Base-by-base conservation (phyloP, 192 early-diverging fungal species). In the Coemansia sp. region DNA sequence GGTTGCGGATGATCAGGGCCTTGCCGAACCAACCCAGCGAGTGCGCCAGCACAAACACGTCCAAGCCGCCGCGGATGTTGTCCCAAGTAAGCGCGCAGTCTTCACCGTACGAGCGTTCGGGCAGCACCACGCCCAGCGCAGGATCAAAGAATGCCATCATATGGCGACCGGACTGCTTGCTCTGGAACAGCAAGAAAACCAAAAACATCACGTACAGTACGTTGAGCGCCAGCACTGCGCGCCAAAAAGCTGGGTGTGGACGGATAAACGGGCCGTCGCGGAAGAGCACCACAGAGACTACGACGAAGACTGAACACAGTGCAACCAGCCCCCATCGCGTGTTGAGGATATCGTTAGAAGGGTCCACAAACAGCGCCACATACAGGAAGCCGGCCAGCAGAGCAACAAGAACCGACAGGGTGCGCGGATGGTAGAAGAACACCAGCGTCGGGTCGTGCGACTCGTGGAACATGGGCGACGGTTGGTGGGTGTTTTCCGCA, bases 21-120 rank as follows among this genome's bases (percentile, higher is more conserved):
- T 96, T 96, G 58, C 86, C 89, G 65, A 92, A 95, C 96, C 96
- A 98, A 22, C 96, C 96, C 27, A 95, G 58, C 30, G 91, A 84
- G 78, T 98, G 96, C 4, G 94, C 94, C 58, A 95, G 31, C 23
- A 96, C 94, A 78, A 98, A 98, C 27, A 94, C 88, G 73, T 98
- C 96, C 56, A 96, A 84, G 82, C 94, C 92, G 62, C 84, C 77
- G 85, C 91, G 73, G 21, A 97, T 41, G 54, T 91, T 92, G 18
- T 85, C 75, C 64, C 69, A 81, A 10, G 92, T 93, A 47, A 95
- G 74, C 21, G 88, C 91, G 71, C 96, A 98, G 61, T 87, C 79
- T 23, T 92, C 93, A 41, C 92, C 94, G 75, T 98, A 98, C 49
- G 88, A 92, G 61, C 90, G 87, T 80, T 98, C 96, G 9, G 96